A percentile compares a stretch with the other conserved stretches of the same genome.
Evolutionary conservation across 164 flowering plant genomes (phyloP).

Genomic region (Liriodendron chinense): DNA sequence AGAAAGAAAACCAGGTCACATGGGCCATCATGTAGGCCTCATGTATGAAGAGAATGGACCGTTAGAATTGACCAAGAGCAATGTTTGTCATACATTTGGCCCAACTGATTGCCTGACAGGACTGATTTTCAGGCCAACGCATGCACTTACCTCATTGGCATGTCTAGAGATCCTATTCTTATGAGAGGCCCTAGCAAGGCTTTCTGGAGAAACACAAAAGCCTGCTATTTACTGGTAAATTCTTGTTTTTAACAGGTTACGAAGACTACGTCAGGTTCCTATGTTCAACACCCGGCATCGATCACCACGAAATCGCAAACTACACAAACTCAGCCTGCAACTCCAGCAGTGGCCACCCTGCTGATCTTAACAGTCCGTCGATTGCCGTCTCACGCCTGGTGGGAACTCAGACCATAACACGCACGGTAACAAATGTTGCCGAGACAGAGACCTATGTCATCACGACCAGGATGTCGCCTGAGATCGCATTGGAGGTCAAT

Average conservation of each 20-base stretch:
- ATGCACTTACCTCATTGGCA: too few species aligned
- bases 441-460: slow-evolving; percentile 79
- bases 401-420: slow-evolving; percentile 59
- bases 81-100: too few species aligned
- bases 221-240: background rate
- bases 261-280: slow-evolving; percentile 79
- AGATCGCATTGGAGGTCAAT: slow-evolving; percentile 64
- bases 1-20: too few species aligned
- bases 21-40: too few species aligned
- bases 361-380: slow-evolving; percentile 80
- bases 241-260: slow-evolving; percentile 45
- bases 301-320: slow-evolving; percentile 59
- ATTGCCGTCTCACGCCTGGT: slow-evolving; percentile 81
- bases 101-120: too few species aligned
- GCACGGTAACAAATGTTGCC: slow-evolving; percentile 83
- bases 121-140: too few species aligned
- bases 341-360: slow-evolving; percentile 58
- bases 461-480: slow-evolving; percentile 70
- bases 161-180: too few species aligned
- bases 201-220: too few species aligned
- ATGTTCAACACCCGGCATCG: slow-evolving; percentile 87
- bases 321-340: slow-evolving; percentile 71
- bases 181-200: too few species aligned
- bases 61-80: too few species aligned
- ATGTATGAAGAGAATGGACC: too few species aligned